Evolutionary conservation across 2,329 filamentous ascomycete species (phyloP).

Genomic region (Chaetomiaceae sp.): DNA sequence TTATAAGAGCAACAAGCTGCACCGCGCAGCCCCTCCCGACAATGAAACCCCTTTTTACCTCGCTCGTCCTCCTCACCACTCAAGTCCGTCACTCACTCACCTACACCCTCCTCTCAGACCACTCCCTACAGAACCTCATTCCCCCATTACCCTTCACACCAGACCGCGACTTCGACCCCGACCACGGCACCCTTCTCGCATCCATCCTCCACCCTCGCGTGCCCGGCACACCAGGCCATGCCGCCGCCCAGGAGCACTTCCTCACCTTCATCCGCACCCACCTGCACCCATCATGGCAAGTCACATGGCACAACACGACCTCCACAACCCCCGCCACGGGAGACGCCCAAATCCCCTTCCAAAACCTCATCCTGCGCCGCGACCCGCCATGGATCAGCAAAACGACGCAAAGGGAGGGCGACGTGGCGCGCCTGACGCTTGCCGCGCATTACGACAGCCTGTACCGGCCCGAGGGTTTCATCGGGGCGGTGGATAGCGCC

Average conservation of each 20-base stretch:
- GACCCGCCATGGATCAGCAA: conserved; percentile 73
- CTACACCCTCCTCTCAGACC: conserved; percentile 63
- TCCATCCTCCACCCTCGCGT: conserved; percentile 87
- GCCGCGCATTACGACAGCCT: conserved; percentile 95
- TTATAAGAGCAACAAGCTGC: not conserved
- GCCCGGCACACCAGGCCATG: conserved; percentile 74
- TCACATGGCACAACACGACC: conserved; percentile 88
- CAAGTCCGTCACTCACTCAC: conserved; percentile 20
- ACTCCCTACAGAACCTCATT: conserved; percentile 52
- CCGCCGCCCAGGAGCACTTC: conserved; percentile 73
- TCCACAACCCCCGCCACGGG: conserved; percentile 73
- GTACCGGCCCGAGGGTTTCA: conserved; percentile 74
- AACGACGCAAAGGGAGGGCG: conserved; percentile 39
- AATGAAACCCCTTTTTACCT: not conserved
- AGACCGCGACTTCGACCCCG: conserved; percentile 72
- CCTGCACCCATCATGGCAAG: conserved; percentile 71
- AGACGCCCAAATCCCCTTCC: conserved; percentile 69
- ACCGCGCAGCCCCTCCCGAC: not conserved
- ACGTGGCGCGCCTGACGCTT: conserved; percentile 71
- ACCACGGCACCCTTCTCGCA: conserved; percentile 65
- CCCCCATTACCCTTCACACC: conserved; percentile 54
- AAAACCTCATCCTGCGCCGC: conserved; percentile 78
- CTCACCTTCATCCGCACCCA: conserved; percentile 69
- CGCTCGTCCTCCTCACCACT: not conserved
- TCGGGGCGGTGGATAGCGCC: conserved; percentile 90